Conservation (phyloP, 179 eudicot species). For the Pouteria campechiana region DNA sequence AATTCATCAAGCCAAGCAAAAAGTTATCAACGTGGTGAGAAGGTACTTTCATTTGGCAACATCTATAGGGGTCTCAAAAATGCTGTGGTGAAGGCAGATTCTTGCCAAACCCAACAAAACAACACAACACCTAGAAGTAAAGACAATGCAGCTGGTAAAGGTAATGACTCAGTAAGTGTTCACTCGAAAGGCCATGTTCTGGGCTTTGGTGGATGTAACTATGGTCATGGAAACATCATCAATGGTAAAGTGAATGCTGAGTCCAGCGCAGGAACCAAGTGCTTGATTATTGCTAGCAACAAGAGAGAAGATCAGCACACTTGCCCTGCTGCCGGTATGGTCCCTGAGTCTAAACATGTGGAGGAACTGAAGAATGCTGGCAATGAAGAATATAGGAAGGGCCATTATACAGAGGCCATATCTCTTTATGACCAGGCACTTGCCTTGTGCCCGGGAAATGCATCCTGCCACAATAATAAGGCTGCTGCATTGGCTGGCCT, state of each 20-base stretch:
- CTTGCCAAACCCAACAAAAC: not conserved
- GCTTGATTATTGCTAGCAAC: not conserved
- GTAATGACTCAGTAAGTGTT: not conserved
- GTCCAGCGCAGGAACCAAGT: not conserved
- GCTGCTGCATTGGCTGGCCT: constrained; percentile 73
- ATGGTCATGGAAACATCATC: constrained; percentile 18
- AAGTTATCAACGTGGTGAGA: not conserved
- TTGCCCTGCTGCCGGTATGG: not conserved
- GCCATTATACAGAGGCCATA: constrained; percentile 68
- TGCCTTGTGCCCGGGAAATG: constrained; percentile 42
- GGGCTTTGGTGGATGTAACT: constrained; percentile 15
- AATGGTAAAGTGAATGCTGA: constrained; percentile 5
- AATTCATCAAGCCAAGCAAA: too few species aligned
- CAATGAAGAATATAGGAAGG: constrained; percentile 57
- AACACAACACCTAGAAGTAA: not conserved
- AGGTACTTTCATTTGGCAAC: constrained; percentile 10
- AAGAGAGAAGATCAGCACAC: not conserved
- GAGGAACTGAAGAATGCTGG: constrained; percentile 54
- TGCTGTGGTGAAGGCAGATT: not conserved
- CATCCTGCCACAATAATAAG: constrained; percentile 60
- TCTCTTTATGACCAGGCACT: constrained; percentile 63
- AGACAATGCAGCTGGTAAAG: not conserved
- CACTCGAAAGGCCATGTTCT: constrained; percentile 3
- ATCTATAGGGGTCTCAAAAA: constrained; percentile 8
- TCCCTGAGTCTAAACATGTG: not conserved